Percentiles rank a stretch among this genome's conserved stretches.
phyloP scores from a whole-genome alignment of 371 early-diverging fungal genomes.

The Mycotypha africana region DNA sequence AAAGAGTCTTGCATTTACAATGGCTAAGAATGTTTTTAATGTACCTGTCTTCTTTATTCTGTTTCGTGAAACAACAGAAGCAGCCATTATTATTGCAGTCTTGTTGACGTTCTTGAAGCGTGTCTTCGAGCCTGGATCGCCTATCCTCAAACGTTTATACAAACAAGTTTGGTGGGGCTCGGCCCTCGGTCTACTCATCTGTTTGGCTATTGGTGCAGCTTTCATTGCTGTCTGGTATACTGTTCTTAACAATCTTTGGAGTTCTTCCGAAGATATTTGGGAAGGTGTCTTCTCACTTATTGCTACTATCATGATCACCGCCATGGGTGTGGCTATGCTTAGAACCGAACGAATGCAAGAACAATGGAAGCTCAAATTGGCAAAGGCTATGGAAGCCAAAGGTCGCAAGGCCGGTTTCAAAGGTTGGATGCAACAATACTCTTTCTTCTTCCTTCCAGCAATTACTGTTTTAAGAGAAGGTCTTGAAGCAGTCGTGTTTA shows the following conservation, averaged over 20 bases:
- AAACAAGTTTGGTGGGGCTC: conserved; percentile 69
- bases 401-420: conserved; percentile 7
- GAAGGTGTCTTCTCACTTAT: conserved; percentile 75
- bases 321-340: conserved; percentile 73
- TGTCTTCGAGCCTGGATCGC: conserved; percentile 43
- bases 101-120: conserved; percentile 65
- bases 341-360: conserved; percentile 63
- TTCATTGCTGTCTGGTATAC: conserved; percentile 70
- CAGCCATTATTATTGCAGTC: conserved; percentile 78
- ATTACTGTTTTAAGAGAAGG: conserved; percentile 80
- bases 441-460: conserved; percentile 74
- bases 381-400: conserved; percentile 42
- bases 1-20: no score
- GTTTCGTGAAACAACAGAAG: conserved; percentile 81
- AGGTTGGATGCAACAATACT: conserved; percentile 37
- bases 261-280: conserved; percentile 68
- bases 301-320: conserved; percentile 61
- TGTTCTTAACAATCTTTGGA: conserved; percentile 63
- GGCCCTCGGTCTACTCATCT: conserved; percentile 50
- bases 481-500: conserved; percentile 75
- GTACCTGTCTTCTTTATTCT: conserved; percentile 81
- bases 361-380: conserved; percentile 60
- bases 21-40: conserved; percentile 53
- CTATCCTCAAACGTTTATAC: conserved; percentile 41
- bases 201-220: conserved; percentile 61